Conservation (phyloP, 495 filamentous ascomycete species). For the Thozetella sp. region DNA sequence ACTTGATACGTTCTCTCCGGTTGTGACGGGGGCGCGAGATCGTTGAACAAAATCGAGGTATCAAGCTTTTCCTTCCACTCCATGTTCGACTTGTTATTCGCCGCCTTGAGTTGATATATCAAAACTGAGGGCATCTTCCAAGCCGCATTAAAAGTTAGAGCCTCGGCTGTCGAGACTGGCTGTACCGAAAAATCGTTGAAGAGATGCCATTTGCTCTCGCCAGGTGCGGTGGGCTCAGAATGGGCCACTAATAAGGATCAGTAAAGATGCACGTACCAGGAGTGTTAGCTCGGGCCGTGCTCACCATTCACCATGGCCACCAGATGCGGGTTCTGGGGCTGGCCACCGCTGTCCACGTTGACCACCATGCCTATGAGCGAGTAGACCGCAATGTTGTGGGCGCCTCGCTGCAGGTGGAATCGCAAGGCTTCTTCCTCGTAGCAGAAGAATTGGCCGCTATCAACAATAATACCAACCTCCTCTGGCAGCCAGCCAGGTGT, state of each 20-base stretch:
- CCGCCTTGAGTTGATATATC: conserved; percentile 77
- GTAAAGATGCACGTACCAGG: not conserved
- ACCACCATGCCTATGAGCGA: conserved; percentile 90
- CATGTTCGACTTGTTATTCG: conserved; percentile 76
- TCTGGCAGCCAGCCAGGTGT: conserved; percentile 89
- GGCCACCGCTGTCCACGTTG: conserved; percentile 81
- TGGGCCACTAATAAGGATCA: conserved; percentile 60
- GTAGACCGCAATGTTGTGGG: conserved; percentile 77
- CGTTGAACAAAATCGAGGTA: conserved; percentile 78
- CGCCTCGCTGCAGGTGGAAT: conserved; percentile 61
- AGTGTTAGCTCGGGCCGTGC: conserved; percentile 7
- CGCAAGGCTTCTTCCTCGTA: conserved; percentile 86
- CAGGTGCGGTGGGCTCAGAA: conserved; percentile 55
- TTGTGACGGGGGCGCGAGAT: conserved; percentile 41
- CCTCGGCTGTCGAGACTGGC: conserved; percentile 75
- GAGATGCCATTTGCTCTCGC: conserved; percentile 78
- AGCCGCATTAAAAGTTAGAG: conserved; percentile 78
- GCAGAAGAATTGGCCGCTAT: conserved; percentile 81
- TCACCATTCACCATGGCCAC: conserved; percentile 85
- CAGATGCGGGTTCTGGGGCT: conserved; percentile 85
- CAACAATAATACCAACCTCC: conserved; percentile 85
- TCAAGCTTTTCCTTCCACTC: conserved; percentile 85
- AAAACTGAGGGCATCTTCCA: conserved; percentile 93
- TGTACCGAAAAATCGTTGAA: conserved; percentile 97
- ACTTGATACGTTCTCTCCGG: conserved; percentile 50